Percentiles rank a stretch among this genome's conserved stretches.
Conservation (phyloP, 345 rosid species). For the Chamaenerion angustifolium region DNA sequence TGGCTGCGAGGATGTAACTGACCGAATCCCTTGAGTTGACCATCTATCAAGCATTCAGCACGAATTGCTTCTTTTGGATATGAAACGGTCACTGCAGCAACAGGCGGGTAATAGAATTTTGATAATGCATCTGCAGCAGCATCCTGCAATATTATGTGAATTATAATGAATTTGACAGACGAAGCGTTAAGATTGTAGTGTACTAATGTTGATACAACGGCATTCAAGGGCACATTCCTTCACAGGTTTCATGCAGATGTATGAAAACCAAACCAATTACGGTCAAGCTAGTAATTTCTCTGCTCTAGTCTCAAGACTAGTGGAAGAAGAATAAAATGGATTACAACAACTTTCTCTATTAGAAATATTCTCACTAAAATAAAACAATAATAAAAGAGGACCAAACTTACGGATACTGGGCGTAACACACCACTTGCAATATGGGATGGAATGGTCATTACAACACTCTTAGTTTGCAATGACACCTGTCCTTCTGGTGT, state of each 20-base stretch:
- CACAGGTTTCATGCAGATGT: too few relatives aligned
- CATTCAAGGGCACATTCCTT: too few relatives aligned
- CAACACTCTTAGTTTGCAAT: slow-evolving; percentile 54
- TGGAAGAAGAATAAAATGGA: too few relatives aligned
- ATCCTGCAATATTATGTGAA: slow-evolving; percentile 23
- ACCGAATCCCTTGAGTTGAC: slow-evolving; percentile 92
- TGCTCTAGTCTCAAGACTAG: too few relatives aligned
- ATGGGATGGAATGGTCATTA: slow-evolving; percentile 79
- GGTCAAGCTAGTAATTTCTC: too few relatives aligned
- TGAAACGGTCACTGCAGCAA: slow-evolving; percentile 82
- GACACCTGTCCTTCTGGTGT: slow-evolving; percentile 79
- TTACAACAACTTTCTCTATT: too few relatives aligned
- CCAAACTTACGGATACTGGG: slow-evolving; percentile 64
- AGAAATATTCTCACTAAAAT: too few relatives aligned
- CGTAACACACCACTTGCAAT: slow-evolving; percentile 54
- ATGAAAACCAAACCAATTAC: too few relatives aligned
- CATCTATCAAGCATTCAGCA: slow-evolving; percentile 56
- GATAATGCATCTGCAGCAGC: slow-evolving; percentile 68
- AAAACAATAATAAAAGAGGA: neutral
- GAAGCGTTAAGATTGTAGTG: too few relatives aligned
- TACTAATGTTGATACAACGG: too few relatives aligned
- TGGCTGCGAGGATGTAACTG: slow-evolving; percentile 96
- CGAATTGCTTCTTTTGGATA: slow-evolving; percentile 86
- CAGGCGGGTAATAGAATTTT: slow-evolving; percentile 85
- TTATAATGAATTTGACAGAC: too few relatives aligned